Conservation (phyloP, 257 asterid genomes). For the Striga asiatica region DNA sequence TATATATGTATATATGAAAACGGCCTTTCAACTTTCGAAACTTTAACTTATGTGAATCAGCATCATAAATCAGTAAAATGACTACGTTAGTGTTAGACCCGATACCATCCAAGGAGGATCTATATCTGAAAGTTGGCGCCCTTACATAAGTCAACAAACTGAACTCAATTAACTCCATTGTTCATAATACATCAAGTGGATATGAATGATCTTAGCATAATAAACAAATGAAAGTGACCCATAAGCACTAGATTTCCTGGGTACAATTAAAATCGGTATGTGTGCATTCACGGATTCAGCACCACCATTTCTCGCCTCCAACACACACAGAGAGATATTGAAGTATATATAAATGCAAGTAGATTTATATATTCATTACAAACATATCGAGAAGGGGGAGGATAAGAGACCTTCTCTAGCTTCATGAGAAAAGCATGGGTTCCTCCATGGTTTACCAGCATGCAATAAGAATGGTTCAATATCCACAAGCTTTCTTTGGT, state of each 20-base stretch:
- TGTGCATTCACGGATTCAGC: not conserved
- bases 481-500: constrained; percentile 55
- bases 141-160: not conserved
- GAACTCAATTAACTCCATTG: not conserved
- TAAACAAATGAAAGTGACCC: not conserved
- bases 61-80: not conserved
- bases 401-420: constrained; percentile 35
- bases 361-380: no score
- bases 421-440: constrained; percentile 31
- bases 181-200: not conserved
- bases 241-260: no score
- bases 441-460: constrained; percentile 97
- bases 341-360: not conserved
- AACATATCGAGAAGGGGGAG: not conserved
- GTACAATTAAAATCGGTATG: not conserved
- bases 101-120: not conserved
- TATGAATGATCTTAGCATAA: not conserved
- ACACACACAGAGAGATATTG: not conserved
- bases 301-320: no score
- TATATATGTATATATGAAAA: not conserved
- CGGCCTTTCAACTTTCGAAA: not conserved
- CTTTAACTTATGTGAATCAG: not conserved
- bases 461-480: constrained; percentile 67
- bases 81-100: not conserved
- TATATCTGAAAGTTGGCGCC: not conserved